Conservation (phyloP, 495 filamentous ascomycete genomes). For the Arthonia radiata region DNA sequence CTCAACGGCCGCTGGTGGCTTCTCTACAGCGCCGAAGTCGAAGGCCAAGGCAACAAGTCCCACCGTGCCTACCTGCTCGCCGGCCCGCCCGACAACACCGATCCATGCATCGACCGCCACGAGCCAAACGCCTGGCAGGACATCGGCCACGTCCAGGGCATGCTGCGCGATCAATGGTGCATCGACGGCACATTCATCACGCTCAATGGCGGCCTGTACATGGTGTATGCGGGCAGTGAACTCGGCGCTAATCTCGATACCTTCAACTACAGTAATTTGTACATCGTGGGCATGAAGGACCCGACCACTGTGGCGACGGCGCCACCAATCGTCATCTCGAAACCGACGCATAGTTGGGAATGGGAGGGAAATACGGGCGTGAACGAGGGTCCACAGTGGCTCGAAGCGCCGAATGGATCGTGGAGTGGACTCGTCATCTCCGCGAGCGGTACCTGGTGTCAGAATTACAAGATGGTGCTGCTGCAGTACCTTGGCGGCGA, state of each 20-base stretch:
- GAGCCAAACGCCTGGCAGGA: too few relatives aligned
- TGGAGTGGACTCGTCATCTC: conserved; percentile 12
- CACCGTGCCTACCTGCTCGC: conserved; percentile 13
- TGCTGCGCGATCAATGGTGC: too few relatives aligned
- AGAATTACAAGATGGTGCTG: conserved; percentile 12
- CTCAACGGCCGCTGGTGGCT: conserved; percentile 13
- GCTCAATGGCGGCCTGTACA: conserved; percentile 13
- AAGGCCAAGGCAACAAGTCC: conserved; percentile 7
- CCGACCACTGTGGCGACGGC: conserved; percentile 4
- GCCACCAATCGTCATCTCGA: conserved; percentile 7
- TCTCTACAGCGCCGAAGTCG: conserved; percentile 12
- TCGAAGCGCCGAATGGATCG: conserved; percentile 7
- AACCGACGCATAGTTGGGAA: conserved; percentile 11
- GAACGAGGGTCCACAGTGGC: conserved; percentile 14
- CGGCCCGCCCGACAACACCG: conserved; percentile 6
- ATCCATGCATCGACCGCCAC: too few relatives aligned
- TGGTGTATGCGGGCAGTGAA: conserved; percentile 1
- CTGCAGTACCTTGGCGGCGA: conserved; percentile 10
- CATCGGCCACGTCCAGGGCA: conserved; percentile 3
- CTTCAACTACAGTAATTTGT: conserved; percentile 12
- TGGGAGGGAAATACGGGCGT: conserved; percentile 8
- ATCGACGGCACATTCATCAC: too few relatives aligned
- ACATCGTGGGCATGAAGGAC: conserved; percentile 7
- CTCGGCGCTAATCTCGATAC: too few relatives aligned
- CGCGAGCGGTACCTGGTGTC: conserved; percentile 12